Percentiles rank a stretch among this genome's conserved stretches.
Conservation (phyloP, 1,284 basidiomycete genomes). For the Termitomyces sp. region DNA sequence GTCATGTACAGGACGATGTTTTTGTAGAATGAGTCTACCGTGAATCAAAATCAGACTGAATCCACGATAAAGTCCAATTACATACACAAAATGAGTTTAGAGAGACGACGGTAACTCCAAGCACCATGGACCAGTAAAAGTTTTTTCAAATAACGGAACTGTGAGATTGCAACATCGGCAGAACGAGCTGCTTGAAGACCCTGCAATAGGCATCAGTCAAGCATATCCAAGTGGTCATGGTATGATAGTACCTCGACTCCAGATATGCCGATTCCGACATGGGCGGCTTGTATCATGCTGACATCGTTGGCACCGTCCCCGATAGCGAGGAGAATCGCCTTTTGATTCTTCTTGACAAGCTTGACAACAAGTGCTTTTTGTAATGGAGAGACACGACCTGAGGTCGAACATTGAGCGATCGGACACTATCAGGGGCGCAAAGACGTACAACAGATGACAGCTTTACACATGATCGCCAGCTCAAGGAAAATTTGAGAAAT, state of each 20-base stretch:
- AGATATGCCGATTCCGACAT: constrained; percentile 97
- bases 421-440: background rate
- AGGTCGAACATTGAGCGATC: constrained; percentile 4
- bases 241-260: constrained; percentile 75
- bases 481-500: constrained; percentile 88
- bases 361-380: constrained; percentile 99
- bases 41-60: background rate
- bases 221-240: background rate
- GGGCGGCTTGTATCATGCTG: constrained; percentile 95
- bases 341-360: constrained; percentile 95
- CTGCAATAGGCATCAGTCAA: constrained; percentile 31
- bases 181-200: constrained; percentile 96
- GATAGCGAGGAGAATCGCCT: constrained; percentile 89
- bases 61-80: constrained; percentile 45
- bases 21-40: constrained; percentile 87
- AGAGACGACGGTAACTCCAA: constrained; percentile 95
- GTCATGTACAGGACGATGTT: constrained; percentile 98
- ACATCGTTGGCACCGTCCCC: constrained; percentile 98
- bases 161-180: constrained; percentile 95
- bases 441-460: constrained; percentile 89
- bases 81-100: constrained; percentile 92
- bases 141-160: constrained; percentile 97
- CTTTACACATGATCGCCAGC: constrained; percentile 97
- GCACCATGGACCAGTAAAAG: constrained; percentile 94
- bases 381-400: constrained; percentile 93